Evolutionary conservation across 1,284 basidiomycete species (phyloP), one percentile per base, ranked within the genome.

Genomic region (Puccinia polysora): DNA sequence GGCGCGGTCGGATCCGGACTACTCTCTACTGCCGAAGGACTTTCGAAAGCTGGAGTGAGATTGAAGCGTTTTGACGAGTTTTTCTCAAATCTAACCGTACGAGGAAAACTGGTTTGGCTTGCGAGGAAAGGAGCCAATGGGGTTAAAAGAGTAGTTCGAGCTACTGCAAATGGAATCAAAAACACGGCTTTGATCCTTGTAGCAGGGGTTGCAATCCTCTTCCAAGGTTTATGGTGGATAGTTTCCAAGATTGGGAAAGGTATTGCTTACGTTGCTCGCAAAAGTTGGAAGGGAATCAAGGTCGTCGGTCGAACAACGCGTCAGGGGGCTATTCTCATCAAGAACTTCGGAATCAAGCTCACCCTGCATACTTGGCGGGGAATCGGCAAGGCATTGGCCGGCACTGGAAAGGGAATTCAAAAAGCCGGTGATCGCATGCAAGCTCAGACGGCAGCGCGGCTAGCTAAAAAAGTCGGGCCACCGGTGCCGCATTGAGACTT

Each of bases 341-440:
- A 34, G 18, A n/a, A 34, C 32, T 12, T n/a, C 20, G 5, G 38
- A n/a, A 43, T 63, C 60, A 45, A 49, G 43, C 3, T 49, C 1
- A 49, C 8, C 18, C 45, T 45, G 38, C 60, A 49, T 23, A 8
- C 15, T 6, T 63, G 40, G 45, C 38, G n/a, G 47, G 23, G 20
- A 15, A 10, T 63, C 25, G 60, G 60, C 23, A 49, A 63, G 25
- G 60, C 38, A 63, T 28, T 63, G 45, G 20, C 40, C 7, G 43
- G 12, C 32, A 63, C 60, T 28, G 60, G 60, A 63, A 63, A 28
- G 18, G 43, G 43, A 20, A 23, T 63, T 15, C 60, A 63, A 63
- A 47, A 49, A 15, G 43, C 30, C 30, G 60, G 60, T 5, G 14
- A 63, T 20, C 1, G 43, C 10, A 49, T 63, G 60, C n/a, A 49